Conservation (phyloP, 805 yeast species). For the Cyberlindnera japonica region DNA sequence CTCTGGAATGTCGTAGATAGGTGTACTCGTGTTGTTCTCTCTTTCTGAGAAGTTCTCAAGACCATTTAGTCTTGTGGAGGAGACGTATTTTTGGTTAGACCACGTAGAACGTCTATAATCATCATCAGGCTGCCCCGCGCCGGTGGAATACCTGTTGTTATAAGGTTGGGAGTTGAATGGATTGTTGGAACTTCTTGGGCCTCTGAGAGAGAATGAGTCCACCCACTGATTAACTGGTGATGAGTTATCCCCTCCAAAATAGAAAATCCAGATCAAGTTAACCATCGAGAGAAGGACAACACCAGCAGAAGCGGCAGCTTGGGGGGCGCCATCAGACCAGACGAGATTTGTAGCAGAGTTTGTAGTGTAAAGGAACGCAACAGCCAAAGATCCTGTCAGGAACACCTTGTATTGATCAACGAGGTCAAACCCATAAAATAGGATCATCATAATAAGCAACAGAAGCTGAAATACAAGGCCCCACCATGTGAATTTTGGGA, state of each 20-base stretch:
- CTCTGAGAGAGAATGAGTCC: constrained; percentile 71
- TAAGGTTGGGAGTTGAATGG: constrained; percentile 20
- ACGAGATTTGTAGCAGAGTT: constrained; percentile 80
- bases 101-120: constrained; percentile 17
- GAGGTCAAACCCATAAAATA: constrained; percentile 56
- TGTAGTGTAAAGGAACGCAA: constrained; percentile 81
- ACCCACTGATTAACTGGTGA: constrained; percentile 83
- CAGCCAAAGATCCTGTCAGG: constrained; percentile 39
- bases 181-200: constrained; percentile 35
- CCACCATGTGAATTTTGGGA: constrained; percentile 96
- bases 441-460: constrained; percentile 46
- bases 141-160: constrained; percentile 9
- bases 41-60: constrained; percentile 46
- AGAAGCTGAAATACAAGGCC: constrained; percentile 78
- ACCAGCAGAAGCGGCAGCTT: constrained; percentile 91
- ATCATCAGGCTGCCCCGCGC: constrained; percentile 6
- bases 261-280: constrained; percentile 80
- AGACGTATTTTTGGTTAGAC: constrained; percentile 33
- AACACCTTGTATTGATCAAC: constrained; percentile 65
- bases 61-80: constrained; percentile 57
- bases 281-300: constrained; percentile 77
- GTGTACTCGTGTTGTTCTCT: constrained; percentile 18
- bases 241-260: constrained; percentile 86
- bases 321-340: constrained; percentile 59
- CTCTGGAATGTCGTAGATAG: constrained; percentile 19